phyloP scores from a whole-genome alignment of 495 filamentous ascomycete species.

The Aspergillus sparsus region DNA sequence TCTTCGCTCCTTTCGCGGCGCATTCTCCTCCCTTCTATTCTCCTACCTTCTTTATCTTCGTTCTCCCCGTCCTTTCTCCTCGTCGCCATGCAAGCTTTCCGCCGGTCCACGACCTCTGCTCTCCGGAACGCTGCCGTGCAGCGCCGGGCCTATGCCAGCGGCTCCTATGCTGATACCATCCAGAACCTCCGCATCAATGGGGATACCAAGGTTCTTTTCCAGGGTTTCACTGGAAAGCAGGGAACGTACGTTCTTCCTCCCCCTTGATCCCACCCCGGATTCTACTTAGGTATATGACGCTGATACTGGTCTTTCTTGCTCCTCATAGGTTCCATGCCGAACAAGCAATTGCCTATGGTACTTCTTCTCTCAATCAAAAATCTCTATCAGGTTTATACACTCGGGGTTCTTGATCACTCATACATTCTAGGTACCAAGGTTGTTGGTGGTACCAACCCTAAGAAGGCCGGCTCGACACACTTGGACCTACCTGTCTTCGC shows the following conservation, averaged over 20 bases:
- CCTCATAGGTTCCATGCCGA: slow-evolving; percentile 84
- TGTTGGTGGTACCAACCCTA: slow-evolving; percentile 97
- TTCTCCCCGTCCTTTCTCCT: slow-evolving; percentile 13
- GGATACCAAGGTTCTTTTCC: slow-evolving; percentile 92
- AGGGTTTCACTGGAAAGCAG: slow-evolving; percentile 98
- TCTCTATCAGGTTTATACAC: slow-evolving; percentile 15
- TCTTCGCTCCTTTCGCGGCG: slow-evolving; percentile 13
- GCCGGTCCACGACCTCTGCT: slow-evolving; percentile 51
- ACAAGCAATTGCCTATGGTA: slow-evolving; percentile 98
- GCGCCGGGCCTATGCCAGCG: slow-evolving; percentile 69
- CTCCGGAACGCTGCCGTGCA: slow-evolving; percentile 51
- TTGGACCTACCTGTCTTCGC: slow-evolving; percentile 92
- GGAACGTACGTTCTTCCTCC: slow-evolving; percentile 77
- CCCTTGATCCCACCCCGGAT: background rate
- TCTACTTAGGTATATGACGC: slow-evolving; percentile 23
- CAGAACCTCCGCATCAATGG: slow-evolving; percentile 88
- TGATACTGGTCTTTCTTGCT: slow-evolving; percentile 42
- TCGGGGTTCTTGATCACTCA: slow-evolving; percentile 30
- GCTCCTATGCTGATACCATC: slow-evolving; percentile 77
- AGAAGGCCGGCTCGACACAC: slow-evolving; percentile 91
- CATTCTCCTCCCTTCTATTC: slow-evolving; percentile 21
- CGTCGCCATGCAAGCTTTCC: slow-evolving; percentile 55
- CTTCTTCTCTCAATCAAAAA: slow-evolving; percentile 20
- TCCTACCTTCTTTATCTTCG: slow-evolving; percentile 22
- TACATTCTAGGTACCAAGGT: slow-evolving; percentile 80